Percentiles rank a stretch among this genome's conserved stretches.
These are phyloP conservation scores for Rachicladosporium sp. DNA, from an alignment of 2,329 filamentous ascomycete genomes.

Conservation along the genomic window DNA sequence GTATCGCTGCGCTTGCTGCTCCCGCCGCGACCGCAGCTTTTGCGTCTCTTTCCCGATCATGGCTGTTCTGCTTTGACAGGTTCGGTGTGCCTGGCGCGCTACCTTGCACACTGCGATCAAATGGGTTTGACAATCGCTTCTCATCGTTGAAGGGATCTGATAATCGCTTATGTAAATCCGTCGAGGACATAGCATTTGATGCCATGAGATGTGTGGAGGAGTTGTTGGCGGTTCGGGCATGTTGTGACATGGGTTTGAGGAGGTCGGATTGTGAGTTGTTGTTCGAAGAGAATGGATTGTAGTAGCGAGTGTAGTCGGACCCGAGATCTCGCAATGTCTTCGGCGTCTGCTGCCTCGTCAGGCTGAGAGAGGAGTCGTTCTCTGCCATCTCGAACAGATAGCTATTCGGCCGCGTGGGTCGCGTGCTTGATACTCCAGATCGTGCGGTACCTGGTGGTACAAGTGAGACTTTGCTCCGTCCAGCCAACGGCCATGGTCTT, in stretches of 20 bases:
- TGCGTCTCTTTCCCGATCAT: slow-evolving; percentile 9
- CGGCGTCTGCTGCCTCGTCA: slow-evolving; percentile 18
- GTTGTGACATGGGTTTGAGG: slow-evolving; percentile 7
- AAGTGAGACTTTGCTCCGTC: background rate
- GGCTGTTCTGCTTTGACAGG: slow-evolving; percentile 4
- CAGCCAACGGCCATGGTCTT: no score
- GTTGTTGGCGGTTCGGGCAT: slow-evolving; percentile 12
- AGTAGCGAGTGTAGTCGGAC: slow-evolving; percentile 26
- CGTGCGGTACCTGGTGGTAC: slow-evolving; percentile 3
- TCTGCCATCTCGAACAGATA: slow-evolving; percentile 12
- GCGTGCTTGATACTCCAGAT: slow-evolving; percentile 2
- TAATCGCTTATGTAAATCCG: slow-evolving; percentile 16
- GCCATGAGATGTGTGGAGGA: slow-evolving; percentile 14
- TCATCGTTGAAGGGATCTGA: slow-evolving; percentile 24
- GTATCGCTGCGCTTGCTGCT: background rate
- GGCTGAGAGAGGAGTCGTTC: slow-evolving; percentile 16
- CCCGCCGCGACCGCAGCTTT: slow-evolving; percentile 6
- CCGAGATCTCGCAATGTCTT: slow-evolving; percentile 24
- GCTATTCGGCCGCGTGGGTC: slow-evolving; percentile 7
- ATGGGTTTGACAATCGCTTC: slow-evolving; percentile 16
- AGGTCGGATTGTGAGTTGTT: slow-evolving; percentile 23
- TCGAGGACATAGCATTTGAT: slow-evolving; percentile 7
- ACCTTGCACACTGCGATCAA: slow-evolving; percentile 10
- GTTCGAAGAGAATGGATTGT: slow-evolving; percentile 25
- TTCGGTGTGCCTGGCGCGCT: slow-evolving; percentile 12